A percentile compares a stretch with the other conserved stretches of the same genome.
Conservation (phyloP, 2,329 filamentous ascomycete genomes). For the Microcyclospora pomicola region DNA sequence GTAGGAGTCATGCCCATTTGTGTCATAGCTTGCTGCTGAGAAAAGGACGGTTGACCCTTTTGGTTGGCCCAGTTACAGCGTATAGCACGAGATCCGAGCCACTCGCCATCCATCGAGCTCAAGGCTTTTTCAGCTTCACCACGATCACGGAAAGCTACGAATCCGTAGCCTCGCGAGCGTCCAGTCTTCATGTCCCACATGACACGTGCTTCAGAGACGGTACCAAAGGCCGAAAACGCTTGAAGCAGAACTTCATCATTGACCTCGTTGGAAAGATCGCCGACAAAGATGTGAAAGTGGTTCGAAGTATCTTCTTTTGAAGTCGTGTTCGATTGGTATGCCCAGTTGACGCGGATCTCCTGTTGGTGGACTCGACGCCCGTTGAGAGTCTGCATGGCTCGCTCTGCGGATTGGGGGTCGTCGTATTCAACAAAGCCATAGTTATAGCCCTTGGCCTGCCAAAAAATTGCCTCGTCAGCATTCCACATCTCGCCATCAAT, state of each 20-base stretch:
- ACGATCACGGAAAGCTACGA: constrained; percentile 92
- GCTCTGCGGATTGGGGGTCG: constrained; percentile 88
- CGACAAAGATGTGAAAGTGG: constrained; percentile 98
- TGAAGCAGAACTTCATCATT: constrained; percentile 90
- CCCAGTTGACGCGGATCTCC: constrained; percentile 99
- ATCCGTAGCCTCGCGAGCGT: constrained; percentile 90
- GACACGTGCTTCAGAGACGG: constrained; percentile 90
- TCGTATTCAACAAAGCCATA: constrained; percentile 99
- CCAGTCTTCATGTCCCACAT: constrained; percentile 99
- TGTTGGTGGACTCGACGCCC: constrained; percentile 87
- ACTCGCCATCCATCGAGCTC: constrained; percentile 97
- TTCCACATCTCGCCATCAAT: too few relatives aligned
- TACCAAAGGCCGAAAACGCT: constrained; percentile 91
- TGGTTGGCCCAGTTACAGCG: constrained; percentile 99
- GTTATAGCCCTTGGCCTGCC: constrained; percentile 85
- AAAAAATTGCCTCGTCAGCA: constrained; percentile 4
- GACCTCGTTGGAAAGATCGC: constrained; percentile 94
- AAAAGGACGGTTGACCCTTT: constrained; percentile 98
- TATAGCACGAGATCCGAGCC: constrained; percentile 94
- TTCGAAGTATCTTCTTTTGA: constrained; percentile 96
- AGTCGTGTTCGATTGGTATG: constrained; percentile 87
- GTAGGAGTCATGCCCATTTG: constrained; percentile 97
- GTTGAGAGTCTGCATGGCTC: constrained; percentile 94
- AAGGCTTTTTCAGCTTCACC: constrained; percentile 88
- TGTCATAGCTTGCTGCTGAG: constrained; percentile 92